Evolutionary conservation across 352 stramenopile genomes (phyloP), one percentile per base, ranked within the genome.

Genomic region (Peronospora belbahrii): DNA sequence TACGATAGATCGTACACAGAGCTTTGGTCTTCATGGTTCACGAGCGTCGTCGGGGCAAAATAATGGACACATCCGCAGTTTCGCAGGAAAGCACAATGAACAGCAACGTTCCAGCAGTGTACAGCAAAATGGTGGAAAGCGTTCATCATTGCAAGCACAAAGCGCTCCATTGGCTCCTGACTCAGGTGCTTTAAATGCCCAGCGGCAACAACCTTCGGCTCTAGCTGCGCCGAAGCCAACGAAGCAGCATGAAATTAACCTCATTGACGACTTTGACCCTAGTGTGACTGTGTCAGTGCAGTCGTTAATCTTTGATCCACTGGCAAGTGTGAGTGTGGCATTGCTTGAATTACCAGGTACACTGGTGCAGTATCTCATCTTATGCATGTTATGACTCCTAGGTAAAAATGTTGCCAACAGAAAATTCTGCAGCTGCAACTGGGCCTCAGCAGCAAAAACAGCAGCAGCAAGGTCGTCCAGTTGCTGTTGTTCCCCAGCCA

Each of bases 231-330:
- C 60, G 37, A 50, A 62, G 47, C 34, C 65, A 24, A 64, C 63
- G 49, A 75, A 70, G 32, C 67, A 86, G 37, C 54, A 57, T 4
- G 75, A 89, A 42, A 85, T 92, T 48, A 85, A 92, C 37, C 45
- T 92, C 25, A 74, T 92, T 25, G 80, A 81, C 35, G 78, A 88
- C 36, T 83, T 82, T 52, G 68, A 56, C 0, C 71, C 79, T 1
- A 78, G 48, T 20, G 59, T 85, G 28, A 85, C 55, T 19, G 64
- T 85, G 5, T 72, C 80, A 3, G 80, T 70, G 17, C 74, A 88
- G 49, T 47, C 74, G 22, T 46, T 91, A 49, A 63, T 87, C 6
- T 91, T 91, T 41, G 80, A 91, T 52, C 80, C 76, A 7, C 50
- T 91, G 4, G 73, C 60, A 14, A 70, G 54, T 39, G 77, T 88